Conservation (phyloP, 257 asterid genomes). For the Penstemon newberryi region DNA sequence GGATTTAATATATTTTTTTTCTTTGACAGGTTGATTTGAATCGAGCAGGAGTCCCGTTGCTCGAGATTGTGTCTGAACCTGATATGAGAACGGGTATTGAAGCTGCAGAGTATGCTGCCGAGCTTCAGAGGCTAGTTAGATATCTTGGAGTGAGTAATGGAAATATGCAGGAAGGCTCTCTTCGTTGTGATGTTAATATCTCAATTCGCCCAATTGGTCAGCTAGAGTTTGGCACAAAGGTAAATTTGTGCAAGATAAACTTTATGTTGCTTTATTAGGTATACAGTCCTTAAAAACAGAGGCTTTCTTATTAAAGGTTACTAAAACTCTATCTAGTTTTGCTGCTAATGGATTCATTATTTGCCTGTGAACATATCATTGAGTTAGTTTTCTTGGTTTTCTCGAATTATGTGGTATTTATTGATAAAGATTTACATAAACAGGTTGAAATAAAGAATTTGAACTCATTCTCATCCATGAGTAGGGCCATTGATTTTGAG, state of each 20-base stretch:
- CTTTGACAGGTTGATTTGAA: constrained; percentile 84
- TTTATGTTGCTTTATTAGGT: too few relatives aligned
- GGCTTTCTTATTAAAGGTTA: too few relatives aligned
- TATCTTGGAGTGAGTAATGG: constrained; percentile 95
- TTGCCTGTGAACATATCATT: background rate
- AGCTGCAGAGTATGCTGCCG: constrained; percentile 97
- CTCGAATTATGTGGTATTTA: constrained; percentile 1
- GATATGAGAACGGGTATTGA: constrained; percentile 97
- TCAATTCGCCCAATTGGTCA: constrained; percentile 93
- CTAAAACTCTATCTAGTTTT: too few relatives aligned
- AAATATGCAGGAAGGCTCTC: constrained; percentile 98
- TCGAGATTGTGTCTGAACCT: constrained; percentile 97
- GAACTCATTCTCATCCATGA: constrained; percentile 91
- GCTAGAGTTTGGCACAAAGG: constrained; percentile 91
- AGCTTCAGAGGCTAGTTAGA: constrained; percentile 90
- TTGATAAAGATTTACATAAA: constrained; percentile 18
- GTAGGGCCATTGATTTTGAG: constrained; percentile 95
- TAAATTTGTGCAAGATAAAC: constrained; percentile 26
- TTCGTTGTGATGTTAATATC: constrained; percentile 95
- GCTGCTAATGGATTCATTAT: constrained; percentile 4
- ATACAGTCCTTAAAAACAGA: too few relatives aligned
- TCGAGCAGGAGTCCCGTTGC: constrained; percentile 98
- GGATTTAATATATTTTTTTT: constrained; percentile 1
- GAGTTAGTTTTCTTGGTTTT: constrained; percentile 11
- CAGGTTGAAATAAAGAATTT: constrained; percentile 97